A percentile compares a stretch with the other conserved stretches of the same genome.
phyloP scores from a whole-genome alignment of 805 yeast genomes.

The Myxozyma monticola region DNA sequence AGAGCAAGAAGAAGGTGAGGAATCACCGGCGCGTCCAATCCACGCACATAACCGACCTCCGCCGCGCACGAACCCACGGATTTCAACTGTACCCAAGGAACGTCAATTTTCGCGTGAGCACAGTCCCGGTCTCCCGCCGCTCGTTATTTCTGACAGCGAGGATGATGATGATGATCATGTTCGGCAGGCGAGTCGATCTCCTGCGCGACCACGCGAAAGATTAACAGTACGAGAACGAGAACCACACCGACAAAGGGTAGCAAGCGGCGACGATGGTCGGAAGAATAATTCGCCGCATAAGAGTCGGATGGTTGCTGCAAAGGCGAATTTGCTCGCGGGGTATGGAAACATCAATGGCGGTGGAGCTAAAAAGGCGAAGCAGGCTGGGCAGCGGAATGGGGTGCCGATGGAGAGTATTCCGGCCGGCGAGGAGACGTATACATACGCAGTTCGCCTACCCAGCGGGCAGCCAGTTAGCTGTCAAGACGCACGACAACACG shows the following conservation, averaged over 20 bases:
- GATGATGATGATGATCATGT: neutral
- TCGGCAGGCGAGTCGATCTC: no score
- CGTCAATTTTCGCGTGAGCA: neutral
- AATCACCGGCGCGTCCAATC: neutral
- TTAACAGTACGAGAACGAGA: neutral
- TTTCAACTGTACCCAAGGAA: conserved; percentile 7
- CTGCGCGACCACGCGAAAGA: no score
- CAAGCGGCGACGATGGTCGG: conserved; percentile 1
- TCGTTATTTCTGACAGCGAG: conserved; percentile 6
- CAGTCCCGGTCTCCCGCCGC: neutral
- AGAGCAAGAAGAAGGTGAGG: neutral
- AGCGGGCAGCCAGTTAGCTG: neutral
- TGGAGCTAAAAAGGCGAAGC: no score
- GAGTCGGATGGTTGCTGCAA: conserved; percentile 3
- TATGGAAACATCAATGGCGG: neutral
- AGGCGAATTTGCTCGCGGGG: conserved; percentile 1
- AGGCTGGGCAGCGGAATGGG: neutral
- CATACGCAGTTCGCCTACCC: no score
- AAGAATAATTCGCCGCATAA: conserved; percentile 15
- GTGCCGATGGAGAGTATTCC: conserved; percentile 7
- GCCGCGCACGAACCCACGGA: conserved; percentile 4
- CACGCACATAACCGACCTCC: neutral
- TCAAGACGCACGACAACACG: no score
- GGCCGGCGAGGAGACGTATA: conserved; percentile 9
- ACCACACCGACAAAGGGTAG: neutral